Percentiles rank a stretch among this genome's conserved stretches.
Evolutionary conservation across 305 asterid species (phyloP).

Genomic region (Caryopteris hybrid): DNA sequence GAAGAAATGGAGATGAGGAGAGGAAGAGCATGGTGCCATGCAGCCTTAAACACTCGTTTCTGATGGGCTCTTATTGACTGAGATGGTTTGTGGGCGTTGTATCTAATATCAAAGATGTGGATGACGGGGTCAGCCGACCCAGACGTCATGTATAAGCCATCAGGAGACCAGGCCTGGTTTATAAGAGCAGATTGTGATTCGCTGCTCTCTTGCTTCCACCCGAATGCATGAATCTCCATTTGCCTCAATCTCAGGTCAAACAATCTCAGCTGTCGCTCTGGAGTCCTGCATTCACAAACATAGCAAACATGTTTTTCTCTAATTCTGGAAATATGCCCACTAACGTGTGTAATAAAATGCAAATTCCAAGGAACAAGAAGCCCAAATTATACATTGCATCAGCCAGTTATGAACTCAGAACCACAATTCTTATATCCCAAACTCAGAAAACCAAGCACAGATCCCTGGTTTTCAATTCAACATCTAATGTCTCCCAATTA

Average conservation of each 20-base stretch:
- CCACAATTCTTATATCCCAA: too few relatives aligned
- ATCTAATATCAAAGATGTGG: conserved; percentile 84
- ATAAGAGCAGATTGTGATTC: conserved; percentile 89
- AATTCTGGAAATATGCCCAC: too few relatives aligned
- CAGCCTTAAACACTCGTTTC: conserved; percentile 90
- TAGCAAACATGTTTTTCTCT: too few relatives aligned
- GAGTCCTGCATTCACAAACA: conserved; percentile 47
- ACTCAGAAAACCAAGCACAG: too few relatives aligned
- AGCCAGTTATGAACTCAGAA: too few relatives aligned
- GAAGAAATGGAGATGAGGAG: conserved; percentile 90
- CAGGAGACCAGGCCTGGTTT: conserved; percentile 95
- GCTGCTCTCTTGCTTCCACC: conserved; percentile 90
- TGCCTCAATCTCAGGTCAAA: conserved; percentile 66
- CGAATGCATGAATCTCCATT: conserved; percentile 61
- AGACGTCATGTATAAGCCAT: conserved; percentile 76
- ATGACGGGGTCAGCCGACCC: conserved; percentile 87
- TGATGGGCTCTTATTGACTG: conserved; percentile 83
- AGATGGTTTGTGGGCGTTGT: conserved; percentile 54
- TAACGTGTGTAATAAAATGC: too few relatives aligned
- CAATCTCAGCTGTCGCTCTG: conserved; percentile 72
- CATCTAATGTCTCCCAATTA: neutral
- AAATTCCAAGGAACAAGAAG: too few relatives aligned
- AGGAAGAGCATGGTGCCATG: conserved; percentile 80
- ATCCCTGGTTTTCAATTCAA: neutral
- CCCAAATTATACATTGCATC: too few relatives aligned